Base-by-base conservation (phyloP, 495 filamentous ascomycete genomes). In the Trichoderma orchidacearum region DNA sequence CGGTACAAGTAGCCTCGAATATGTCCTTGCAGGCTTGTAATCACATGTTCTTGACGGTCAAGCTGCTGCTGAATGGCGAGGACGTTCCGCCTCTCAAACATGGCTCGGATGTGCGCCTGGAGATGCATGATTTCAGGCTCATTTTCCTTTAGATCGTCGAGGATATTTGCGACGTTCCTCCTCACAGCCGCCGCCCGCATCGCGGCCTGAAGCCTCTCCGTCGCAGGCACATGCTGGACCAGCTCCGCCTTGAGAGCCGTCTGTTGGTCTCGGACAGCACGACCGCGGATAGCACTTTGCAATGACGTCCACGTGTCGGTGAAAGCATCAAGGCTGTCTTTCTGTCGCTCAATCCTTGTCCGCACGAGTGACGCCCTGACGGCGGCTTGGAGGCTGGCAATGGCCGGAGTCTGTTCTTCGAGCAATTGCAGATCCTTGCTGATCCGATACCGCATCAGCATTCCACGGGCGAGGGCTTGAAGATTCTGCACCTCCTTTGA, bases 21-120 rank as follows among this genome's bases (percentile, higher is more conserved):
- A 28, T 79, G 74, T 9, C 85, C 79, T 67, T 99, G 93, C 8
- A 96, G 73, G 9, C 76, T 67, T 8, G 72, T 76, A 58, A 95
- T 82, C 4, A 69, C 63, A 3, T 70, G 57, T 9, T 76, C 75
- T 58, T 93, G 72, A 18, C 69, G 69, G 54, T 80, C 71, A 18
- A 98, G 73, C 13, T 75, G 73, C 45, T 84, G 75, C 25, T 76
- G 70, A 7, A 80, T 72, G 13, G 70, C 67, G 5, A 75, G 71
- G 11, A 80, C 58, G 9, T 70, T 72, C 25, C 71, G 66, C 25
- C 78, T 65, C 29, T 75, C 62, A 23, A 83, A 63, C 75, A 81
- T 80, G 48, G 77, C 81, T 35, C 80, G 72, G 54, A 72, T 67
- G 25, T 67, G 58, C 6, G 73, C 70, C 63, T 81, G 76, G 5